These are phyloP conservation scores for Chloropicon primus DNA, from an alignment of 139 green algal species.

Conservation along the genomic window DNA sequence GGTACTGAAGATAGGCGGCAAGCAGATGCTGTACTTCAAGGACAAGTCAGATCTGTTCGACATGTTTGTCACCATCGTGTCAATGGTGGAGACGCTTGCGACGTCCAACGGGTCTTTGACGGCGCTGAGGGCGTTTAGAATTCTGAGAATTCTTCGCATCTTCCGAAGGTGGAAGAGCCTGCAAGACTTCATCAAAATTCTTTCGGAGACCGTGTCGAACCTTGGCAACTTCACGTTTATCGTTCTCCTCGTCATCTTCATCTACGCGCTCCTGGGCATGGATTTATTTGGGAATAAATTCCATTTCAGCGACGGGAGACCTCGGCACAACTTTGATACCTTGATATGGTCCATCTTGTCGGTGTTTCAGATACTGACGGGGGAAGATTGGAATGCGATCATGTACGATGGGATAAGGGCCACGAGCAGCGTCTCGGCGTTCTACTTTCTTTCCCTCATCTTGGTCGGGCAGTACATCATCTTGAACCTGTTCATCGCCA, in stretches of 20 bases:
- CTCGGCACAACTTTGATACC: conserved; percentile 24
- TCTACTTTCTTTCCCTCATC: conserved; percentile 25
- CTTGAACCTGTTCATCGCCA: conserved; percentile 26
- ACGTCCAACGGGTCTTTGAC: not conserved
- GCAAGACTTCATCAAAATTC: conserved; percentile 6
- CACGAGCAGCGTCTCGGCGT: not conserved
- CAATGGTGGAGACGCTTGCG: conserved; percentile 2
- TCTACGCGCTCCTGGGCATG: conserved; percentile 23
- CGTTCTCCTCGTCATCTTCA: conserved; percentile 15
- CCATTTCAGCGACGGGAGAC: not conserved
- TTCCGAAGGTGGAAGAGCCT: conserved; percentile 10
- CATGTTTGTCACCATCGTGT: conserved; percentile 9
- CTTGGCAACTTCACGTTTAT: conserved; percentile 16
- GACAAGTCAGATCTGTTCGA: conserved; percentile 17
- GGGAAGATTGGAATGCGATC: conserved; percentile 18
- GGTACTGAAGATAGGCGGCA: conserved; percentile 14
- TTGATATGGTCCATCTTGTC: conserved; percentile 14
- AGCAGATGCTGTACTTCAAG: conserved; percentile 5
- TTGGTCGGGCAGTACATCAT: conserved; percentile 24
- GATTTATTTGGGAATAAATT: conserved; percentile 13
- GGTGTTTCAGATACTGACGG: conserved; percentile 28
- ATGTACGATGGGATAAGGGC: conserved; percentile 19
- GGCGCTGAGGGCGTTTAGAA: conserved; percentile 18
- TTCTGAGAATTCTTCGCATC: conserved; percentile 18
- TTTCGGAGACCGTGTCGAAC: conserved; percentile 5